Base-by-base conservation (phyloP, 1,284 basidiomycete species). In the Cryptococcus depauperatus region DNA sequence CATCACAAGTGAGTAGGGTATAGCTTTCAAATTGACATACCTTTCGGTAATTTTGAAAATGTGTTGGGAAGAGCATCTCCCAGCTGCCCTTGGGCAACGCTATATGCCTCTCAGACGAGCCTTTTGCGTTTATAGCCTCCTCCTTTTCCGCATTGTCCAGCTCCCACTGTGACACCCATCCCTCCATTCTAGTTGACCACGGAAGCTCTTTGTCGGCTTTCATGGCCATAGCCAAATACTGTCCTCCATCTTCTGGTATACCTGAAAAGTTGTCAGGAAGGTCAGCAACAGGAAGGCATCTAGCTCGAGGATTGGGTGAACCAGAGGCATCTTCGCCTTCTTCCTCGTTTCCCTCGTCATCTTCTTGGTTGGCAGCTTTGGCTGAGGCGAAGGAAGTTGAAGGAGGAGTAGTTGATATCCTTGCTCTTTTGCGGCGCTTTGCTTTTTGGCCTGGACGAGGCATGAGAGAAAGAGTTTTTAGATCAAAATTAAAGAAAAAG, bases 201-300 rank as follows among this genome's bases (percentile, higher is more conserved):
- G 64, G 64, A 14, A 61, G 45, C 4, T 48, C 27, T 3, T 44
- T 38, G 41, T 56, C 57, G 16, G 51, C 53, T 27, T 53, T 50
- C 21, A 57, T 53, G 10, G 56, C 59, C 38, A 68, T 48, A 2
- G 65, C 63, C 2, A 68, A 51, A 37, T 59, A 68, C 27, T 61
- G 56, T 19, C 61, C 57, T 27, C 65, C 65, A 37, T 65, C 58
- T 10, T 45, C 18, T 1, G 58, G 55, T 34, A 55, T 50, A 18
- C 62, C 63, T 42, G 52, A 50, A 45, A 64, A 65, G 44, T 61
- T 58, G 14, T 47, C 57, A 8, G 57, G 54, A 2, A 67, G 47
- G 7, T 53, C 47, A 2, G 58, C 62, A 11, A 67, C 51, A 3
- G 64, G 64, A 3, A 67, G 51, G 26, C 52, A 58, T 41, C 59